Evolutionary conservation across 2,329 filamentous ascomycete species (phyloP).

Genomic region (Microdochium trichocladiopsis): DNA sequence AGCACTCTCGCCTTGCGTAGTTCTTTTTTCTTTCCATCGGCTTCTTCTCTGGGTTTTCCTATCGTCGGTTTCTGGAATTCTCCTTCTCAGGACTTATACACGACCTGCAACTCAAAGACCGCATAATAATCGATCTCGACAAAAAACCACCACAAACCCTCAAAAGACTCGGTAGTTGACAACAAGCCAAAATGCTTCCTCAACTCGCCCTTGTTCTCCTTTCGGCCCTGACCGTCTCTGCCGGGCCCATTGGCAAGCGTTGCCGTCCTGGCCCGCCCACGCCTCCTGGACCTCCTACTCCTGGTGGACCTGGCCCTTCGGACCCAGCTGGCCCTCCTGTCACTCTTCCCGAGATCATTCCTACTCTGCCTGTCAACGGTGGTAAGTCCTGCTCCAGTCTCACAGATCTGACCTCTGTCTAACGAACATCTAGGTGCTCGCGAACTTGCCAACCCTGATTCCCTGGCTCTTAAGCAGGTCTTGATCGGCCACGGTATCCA

Average conservation of each 20-base stretch:
- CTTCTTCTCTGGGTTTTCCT: not conserved
- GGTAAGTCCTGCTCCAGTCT: conserved; percentile 16
- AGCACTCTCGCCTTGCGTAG: not conserved
- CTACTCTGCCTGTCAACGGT: conserved; percentile 30
- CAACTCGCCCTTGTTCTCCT: conserved; percentile 14
- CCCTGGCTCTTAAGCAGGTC: conserved; percentile 42
- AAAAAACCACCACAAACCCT: not conserved
- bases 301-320: not conserved
- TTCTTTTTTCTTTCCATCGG: not conserved
- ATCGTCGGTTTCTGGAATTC: not conserved
- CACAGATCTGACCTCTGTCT: not conserved
- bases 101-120: not conserved
- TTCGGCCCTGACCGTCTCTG: conserved; percentile 15
- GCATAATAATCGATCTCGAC: not conserved
- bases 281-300: not conserved
- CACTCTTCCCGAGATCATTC: conserved; percentile 9
- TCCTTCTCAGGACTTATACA: not conserved
- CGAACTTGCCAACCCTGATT: conserved; percentile 35
- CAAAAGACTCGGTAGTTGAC: conserved; percentile 5
- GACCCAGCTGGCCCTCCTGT: conserved; percentile 6
- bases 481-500: conserved; percentile 59
- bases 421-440: conserved; percentile 16
- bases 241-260: conserved; percentile 15
- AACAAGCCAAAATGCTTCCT: conserved; percentile 16
- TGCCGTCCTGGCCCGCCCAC: conserved; percentile 6